These are phyloP conservation scores for Malassezia dermatis DNA, from an alignment of 1,284 basidiomycete species.

Conservation along the genomic window DNA sequence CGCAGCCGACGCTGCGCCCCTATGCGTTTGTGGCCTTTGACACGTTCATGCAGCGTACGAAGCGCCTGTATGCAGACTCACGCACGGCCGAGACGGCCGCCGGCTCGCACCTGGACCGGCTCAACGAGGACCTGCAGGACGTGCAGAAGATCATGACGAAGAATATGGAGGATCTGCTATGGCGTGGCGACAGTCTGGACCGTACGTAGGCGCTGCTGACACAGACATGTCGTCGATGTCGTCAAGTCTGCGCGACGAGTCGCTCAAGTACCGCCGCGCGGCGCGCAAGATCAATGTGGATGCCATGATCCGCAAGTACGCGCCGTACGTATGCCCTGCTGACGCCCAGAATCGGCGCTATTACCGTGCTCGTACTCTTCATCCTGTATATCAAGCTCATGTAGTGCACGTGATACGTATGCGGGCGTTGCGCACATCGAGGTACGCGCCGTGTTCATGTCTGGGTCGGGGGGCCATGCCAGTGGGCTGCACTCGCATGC, in stretches of 20 bases:
- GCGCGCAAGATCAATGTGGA: conserved; percentile 88
- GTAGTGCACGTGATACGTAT: conserved; percentile 19
- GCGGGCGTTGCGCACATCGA: background rate
- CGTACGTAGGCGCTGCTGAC: conserved; percentile 49
- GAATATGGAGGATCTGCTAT: conserved; percentile 98
- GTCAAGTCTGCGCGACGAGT: conserved; percentile 91
- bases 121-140: conserved; percentile 93
- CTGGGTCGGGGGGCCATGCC: background rate
- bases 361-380: conserved; percentile 56
- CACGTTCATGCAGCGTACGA: conserved; percentile 97
- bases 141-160: conserved; percentile 99
- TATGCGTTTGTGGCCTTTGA: conserved; percentile 44
- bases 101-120: conserved; percentile 63
- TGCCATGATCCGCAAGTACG: conserved; percentile 88
- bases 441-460: background rate
- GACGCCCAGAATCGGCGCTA: conserved; percentile 29
- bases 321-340: conserved; percentile 59
- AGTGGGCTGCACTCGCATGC: background rate
- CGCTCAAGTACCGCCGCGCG: conserved; percentile 91
- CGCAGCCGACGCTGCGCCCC: conserved; percentile 37
- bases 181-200: conserved; percentile 92
- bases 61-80: conserved; percentile 84
- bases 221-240: conserved; percentile 81
- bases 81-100: conserved; percentile 66
- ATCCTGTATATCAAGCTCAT: conserved; percentile 83